Evolutionary conservation across 257 asterid genomes (phyloP).

Genomic region (Datura wrightii): DNA sequence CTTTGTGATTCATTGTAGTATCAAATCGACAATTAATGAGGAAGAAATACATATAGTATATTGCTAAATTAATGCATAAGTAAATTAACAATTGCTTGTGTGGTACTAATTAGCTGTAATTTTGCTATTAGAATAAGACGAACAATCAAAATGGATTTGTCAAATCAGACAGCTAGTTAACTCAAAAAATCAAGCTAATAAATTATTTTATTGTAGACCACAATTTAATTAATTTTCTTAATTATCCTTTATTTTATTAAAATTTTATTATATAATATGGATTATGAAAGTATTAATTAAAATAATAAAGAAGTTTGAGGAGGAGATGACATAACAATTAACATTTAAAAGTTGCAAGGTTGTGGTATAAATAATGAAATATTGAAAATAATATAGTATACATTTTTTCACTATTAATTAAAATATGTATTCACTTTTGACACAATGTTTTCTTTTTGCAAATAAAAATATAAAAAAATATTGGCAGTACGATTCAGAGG

Average conservation of each 20-base stretch:
- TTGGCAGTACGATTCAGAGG: background rate
- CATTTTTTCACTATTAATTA: background rate
- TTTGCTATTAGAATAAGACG: constrained; percentile 26
- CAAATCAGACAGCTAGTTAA: constrained; percentile 25
- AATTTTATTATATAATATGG: background rate
- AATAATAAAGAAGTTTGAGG: too few species aligned
- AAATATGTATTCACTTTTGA: background rate
- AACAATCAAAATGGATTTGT: constrained; percentile 26
- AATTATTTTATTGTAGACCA: background rate
- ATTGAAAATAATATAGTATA: background rate
- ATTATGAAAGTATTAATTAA: background rate
- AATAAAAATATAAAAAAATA: background rate
- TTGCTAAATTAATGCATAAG: background rate
- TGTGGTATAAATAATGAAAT: too few species aligned
- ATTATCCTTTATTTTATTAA: background rate
- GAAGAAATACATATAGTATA: too few species aligned
- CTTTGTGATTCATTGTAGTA: too few species aligned
- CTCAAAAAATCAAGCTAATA: background rate
- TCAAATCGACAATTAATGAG: too few species aligned
- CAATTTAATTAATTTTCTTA: background rate
- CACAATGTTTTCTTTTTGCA: background rate
- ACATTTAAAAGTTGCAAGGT: too few species aligned
- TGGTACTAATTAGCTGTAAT: constrained; percentile 24
- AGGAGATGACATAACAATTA: background rate
- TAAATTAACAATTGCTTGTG: background rate